These are phyloP conservation scores for Suhomyces wounanorum DNA, from an alignment of 1,139 yeast species.

Conservation along the genomic window DNA sequence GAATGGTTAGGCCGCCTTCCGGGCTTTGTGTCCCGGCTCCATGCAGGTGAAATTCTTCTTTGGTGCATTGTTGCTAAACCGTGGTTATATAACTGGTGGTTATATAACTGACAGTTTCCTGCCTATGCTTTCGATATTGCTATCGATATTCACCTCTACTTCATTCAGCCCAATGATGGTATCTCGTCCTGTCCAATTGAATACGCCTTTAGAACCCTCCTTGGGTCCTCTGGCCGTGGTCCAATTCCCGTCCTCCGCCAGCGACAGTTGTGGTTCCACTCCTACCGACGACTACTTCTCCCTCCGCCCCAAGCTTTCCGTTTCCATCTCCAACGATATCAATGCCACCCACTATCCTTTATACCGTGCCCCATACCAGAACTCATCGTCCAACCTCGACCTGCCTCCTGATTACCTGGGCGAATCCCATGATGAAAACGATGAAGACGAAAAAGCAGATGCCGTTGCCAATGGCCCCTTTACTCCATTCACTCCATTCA, in stretches of 20 bases:
- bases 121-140: not conserved
- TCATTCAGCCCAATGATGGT: slow-evolving; percentile 7
- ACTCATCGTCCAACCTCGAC: slow-evolving; percentile 6
- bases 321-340: slow-evolving; percentile 16
- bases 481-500: slow-evolving; percentile 18
- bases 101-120: not conserved
- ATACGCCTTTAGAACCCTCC: slow-evolving; percentile 7
- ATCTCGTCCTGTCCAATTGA: slow-evolving; percentile 9
- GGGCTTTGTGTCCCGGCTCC: not conserved
- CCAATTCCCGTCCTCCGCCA: slow-evolving; percentile 5
- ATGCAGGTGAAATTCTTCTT: slow-evolving; percentile 12
- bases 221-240: not conserved
- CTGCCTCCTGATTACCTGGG: slow-evolving; percentile 15
- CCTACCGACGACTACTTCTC: slow-evolving; percentile 19
- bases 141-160: not conserved
- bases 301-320: slow-evolving; percentile 17
- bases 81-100: slow-evolving; percentile 4
- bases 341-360: slow-evolving; percentile 10
- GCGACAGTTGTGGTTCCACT: slow-evolving; percentile 12
- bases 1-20: slow-evolving; percentile 8
- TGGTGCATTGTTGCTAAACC: slow-evolving; percentile 8
- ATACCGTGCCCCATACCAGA: slow-evolving; percentile 8
- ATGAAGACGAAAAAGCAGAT: slow-evolving; percentile 4
- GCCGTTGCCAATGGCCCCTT: slow-evolving; percentile 3
- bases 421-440: slow-evolving; percentile 12